Conservation (phyloP, 1,139 yeast species). For the Pichia norvegensis region DNA sequence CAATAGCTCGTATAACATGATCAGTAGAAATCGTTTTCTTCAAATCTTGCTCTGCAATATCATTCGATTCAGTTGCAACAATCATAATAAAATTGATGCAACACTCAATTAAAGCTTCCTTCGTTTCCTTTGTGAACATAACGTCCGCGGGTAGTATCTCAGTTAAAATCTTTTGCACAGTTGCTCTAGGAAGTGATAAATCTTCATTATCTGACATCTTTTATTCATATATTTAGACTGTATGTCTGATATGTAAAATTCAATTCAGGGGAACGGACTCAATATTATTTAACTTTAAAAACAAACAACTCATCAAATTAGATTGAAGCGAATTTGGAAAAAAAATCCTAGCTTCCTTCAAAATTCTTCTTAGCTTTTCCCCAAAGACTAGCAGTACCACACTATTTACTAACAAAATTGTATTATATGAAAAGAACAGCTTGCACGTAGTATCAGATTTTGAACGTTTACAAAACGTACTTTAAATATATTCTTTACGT, state of each 20-base stretch:
- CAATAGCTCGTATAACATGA: conserved; percentile 86
- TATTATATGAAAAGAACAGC: too few species aligned
- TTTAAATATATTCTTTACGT: too few species aligned
- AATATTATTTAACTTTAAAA: background rate
- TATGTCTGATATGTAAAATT: conserved; percentile 16
- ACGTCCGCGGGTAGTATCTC: conserved; percentile 84
- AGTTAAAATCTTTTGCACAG: conserved; percentile 88
- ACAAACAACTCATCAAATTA: background rate
- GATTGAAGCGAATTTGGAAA: background rate
- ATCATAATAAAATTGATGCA: conserved; percentile 96
- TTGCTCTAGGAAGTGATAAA: conserved; percentile 45
- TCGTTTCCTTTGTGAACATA: conserved; percentile 84
- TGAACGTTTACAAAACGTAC: too few species aligned
- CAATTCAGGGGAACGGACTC: conserved; percentile 22
- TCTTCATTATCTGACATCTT: conserved; percentile 23
- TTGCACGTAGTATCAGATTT: too few species aligned
- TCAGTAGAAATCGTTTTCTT: conserved; percentile 96
- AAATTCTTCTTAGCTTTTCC: too few species aligned
- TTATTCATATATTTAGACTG: background rate
- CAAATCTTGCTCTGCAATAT: conserved; percentile 92
- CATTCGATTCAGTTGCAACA: conserved; percentile 86
- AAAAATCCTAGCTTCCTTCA: too few species aligned
- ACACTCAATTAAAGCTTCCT: conserved; percentile 93
- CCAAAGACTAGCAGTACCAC: too few species aligned
- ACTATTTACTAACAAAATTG: too few species aligned